Percentiles rank a stretch among this genome's conserved stretches.
phyloP scores from a whole-genome alignment of 129 eudicot species.

The Flaveria bidentis region DNA sequence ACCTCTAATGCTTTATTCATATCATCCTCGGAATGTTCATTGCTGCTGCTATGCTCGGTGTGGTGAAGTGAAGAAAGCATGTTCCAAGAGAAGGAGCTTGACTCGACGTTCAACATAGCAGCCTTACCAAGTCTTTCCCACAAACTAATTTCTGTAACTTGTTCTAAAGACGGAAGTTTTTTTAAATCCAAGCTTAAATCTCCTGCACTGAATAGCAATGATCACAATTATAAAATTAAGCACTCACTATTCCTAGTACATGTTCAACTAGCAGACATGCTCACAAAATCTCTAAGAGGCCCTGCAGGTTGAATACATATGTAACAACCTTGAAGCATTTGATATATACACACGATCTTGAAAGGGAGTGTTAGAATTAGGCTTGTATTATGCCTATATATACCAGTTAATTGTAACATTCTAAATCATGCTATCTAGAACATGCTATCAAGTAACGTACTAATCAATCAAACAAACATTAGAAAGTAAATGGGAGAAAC shows the following conservation, averaged over 20 bases:
- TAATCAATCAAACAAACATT: slow-evolving; percentile 3
- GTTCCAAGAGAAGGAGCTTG: slow-evolving; percentile 86
- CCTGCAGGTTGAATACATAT: neutral
- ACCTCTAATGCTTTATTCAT: slow-evolving; percentile 89
- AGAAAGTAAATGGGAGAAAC: neutral
- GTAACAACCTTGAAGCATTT: neutral
- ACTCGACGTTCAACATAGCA: slow-evolving; percentile 79
- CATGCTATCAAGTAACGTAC: neutral
- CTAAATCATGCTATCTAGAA: neutral
- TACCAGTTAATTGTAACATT: neutral
- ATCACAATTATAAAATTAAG: slow-evolving; percentile 13
- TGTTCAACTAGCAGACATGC: neutral
- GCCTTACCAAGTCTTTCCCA: slow-evolving; percentile 98
- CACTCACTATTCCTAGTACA: slow-evolving; percentile 10
- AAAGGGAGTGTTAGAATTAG: neutral
- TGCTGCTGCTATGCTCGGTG: slow-evolving; percentile 81
- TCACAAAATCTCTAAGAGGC: neutral
- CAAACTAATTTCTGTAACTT: slow-evolving; percentile 65
- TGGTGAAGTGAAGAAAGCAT: slow-evolving; percentile 96
- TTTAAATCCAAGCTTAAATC: slow-evolving; percentile 44
- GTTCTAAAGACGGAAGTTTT: slow-evolving; percentile 52
- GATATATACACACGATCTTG: neutral
- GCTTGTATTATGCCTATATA: neutral
- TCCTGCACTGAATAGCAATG: slow-evolving; percentile 63
- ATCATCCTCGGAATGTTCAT: slow-evolving; percentile 89